Evolutionary conservation across 352 stramenopile species (phyloP).

Genomic region (Globisporangium polare): DNA sequence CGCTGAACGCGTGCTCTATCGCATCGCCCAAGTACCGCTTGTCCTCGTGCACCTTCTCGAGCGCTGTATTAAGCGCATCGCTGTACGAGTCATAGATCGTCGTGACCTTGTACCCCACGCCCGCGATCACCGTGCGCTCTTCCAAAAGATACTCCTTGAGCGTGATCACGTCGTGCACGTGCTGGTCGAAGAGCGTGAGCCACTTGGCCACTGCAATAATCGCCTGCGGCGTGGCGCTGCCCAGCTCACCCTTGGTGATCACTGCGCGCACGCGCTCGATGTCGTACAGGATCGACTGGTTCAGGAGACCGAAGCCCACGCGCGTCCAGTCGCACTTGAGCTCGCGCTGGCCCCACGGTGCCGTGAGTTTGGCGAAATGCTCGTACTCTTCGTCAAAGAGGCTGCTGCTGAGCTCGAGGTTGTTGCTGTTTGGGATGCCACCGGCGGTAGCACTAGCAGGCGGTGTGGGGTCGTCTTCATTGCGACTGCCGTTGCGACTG

Average conservation of each 20-base stretch:
- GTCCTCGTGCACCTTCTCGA: conserved; percentile 52
- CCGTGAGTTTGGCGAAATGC: conserved; percentile 21
- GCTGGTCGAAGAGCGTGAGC: conserved; percentile 58
- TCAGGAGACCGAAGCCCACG: conserved; percentile 47
- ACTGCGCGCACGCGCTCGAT: conserved; percentile 46
- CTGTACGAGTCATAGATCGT: conserved; percentile 63
- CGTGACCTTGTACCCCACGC: conserved; percentile 55
- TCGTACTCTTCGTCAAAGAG: conserved; percentile 18
- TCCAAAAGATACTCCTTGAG: conserved; percentile 70
- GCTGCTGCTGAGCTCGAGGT: conserved; percentile 9
- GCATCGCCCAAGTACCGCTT: conserved; percentile 36
- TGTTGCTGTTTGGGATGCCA: conserved; percentile 2
- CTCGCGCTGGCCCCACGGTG: conserved; percentile 44
- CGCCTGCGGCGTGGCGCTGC: conserved; percentile 43
- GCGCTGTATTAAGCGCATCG: conserved; percentile 34
- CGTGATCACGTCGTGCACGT: conserved; percentile 48
- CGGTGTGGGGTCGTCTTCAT: conserved; percentile 12
- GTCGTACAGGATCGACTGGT: conserved; percentile 58
- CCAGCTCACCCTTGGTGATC: conserved; percentile 43
- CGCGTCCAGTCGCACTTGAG: conserved; percentile 45
- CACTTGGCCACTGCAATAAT: conserved; percentile 58
- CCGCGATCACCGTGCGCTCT: conserved; percentile 48
- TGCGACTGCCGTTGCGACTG: conserved; percentile 14
- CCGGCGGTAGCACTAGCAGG: not conserved
- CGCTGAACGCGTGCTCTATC: conserved; percentile 41